These are phyloP conservation scores for Candida glaebosa DNA, from an alignment of 805 yeast genomes.

Conservation along the genomic window DNA sequence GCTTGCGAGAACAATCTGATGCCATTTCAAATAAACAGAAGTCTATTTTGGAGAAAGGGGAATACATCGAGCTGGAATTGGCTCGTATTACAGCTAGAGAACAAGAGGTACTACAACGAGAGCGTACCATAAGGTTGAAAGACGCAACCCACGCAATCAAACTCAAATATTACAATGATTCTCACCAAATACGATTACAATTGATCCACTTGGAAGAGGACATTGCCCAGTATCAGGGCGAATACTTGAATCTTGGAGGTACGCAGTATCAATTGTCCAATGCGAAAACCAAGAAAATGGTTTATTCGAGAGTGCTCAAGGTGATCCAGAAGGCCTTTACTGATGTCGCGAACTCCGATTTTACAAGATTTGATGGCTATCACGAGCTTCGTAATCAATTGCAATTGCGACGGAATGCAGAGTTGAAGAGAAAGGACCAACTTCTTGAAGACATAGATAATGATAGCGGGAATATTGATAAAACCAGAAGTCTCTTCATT, in stretches of 20 bases:
- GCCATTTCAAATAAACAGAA: not conserved
- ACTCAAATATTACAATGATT: not conserved
- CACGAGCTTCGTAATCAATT: not conserved
- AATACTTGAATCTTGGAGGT: not conserved
- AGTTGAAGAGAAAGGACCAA: not conserved
- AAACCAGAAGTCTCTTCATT: not conserved
- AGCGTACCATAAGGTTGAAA: not conserved
- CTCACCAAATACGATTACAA: not conserved
- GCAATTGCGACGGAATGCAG: not conserved
- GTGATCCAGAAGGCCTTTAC: not conserved
- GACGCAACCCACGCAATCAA: not conserved
- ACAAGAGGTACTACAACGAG: not conserved
- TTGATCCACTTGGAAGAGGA: not conserved
- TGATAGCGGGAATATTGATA: not conserved
- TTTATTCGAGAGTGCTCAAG: not conserved
- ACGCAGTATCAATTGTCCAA: not conserved
- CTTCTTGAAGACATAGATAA: not conserved
- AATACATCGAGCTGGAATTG: not conserved
- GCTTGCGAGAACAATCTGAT: too few species aligned
- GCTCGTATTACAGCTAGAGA: not conserved
- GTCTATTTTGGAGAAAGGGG: not conserved
- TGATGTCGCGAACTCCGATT: not conserved
- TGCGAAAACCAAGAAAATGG: not conserved
- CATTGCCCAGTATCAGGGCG: not conserved
- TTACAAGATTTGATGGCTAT: not conserved